Conservation (phyloP, 768 basidiomycete genomes). For the Naematelia aurantialba region DNA sequence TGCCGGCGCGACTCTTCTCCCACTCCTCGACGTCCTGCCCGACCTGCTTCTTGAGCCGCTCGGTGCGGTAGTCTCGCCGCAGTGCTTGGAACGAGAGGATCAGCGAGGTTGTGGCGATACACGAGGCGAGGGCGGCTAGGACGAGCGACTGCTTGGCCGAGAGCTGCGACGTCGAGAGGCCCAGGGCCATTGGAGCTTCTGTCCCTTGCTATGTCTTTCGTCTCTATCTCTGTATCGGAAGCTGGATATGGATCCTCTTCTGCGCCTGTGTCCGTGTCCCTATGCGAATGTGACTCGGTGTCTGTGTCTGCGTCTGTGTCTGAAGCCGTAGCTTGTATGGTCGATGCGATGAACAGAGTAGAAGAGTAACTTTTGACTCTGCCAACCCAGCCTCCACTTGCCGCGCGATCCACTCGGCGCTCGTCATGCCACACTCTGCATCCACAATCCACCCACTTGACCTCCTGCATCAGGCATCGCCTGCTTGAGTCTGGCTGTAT, state of each 20-base stretch:
- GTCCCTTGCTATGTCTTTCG: too few relatives aligned
- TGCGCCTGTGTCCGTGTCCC: too few relatives aligned
- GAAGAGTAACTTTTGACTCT: background rate
- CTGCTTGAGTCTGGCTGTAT: too few relatives aligned
- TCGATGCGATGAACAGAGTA: background rate
- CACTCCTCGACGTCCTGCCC: slow-evolving; percentile 43
- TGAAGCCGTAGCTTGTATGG: too few relatives aligned
- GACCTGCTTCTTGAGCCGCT: slow-evolving; percentile 46
- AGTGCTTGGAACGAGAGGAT: slow-evolving; percentile 49
- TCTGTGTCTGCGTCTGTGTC: too few relatives aligned
- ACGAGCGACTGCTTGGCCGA: slow-evolving; percentile 37
- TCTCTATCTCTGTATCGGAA: too few relatives aligned
- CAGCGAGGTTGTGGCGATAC: slow-evolving; percentile 41
- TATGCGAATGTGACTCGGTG: too few relatives aligned
- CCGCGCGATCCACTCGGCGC: background rate
- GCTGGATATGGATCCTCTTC: too few relatives aligned
- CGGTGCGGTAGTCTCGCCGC: slow-evolving; percentile 44
- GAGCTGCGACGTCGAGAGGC: slow-evolving; percentile 8
- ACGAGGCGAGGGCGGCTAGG: slow-evolving; percentile 40
- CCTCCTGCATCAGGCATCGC: too few relatives aligned
- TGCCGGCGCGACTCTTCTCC: slow-evolving; percentile 27
- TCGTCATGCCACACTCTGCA: too few relatives aligned
- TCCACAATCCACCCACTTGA: too few relatives aligned
- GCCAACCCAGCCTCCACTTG: slow-evolving; percentile 6
- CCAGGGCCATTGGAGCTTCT: slow-evolving; percentile 14